Percentiles rank a stretch among this genome's conserved stretches.
These are phyloP conservation scores for Ganoderma lucidum DNA, from an alignment of 1,284 basidiomycete species.

Conservation along the genomic window DNA sequence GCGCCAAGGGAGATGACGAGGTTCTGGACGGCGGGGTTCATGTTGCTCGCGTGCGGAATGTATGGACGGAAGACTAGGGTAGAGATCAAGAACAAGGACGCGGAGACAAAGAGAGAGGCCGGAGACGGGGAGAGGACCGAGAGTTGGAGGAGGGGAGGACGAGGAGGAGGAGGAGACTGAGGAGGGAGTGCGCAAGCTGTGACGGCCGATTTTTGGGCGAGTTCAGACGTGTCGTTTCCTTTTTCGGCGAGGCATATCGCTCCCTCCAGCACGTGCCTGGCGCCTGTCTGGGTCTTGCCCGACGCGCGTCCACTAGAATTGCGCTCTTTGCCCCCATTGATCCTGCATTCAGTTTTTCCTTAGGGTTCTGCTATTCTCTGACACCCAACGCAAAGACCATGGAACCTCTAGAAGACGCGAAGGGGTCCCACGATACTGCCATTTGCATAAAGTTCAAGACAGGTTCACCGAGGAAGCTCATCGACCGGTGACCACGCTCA, in stretches of 20 bases:
- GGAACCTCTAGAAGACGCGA: too few species aligned
- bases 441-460: too few species aligned
- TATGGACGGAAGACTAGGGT: neutral
- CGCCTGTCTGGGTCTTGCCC: neutral
- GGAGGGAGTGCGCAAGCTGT: slow-evolving; percentile 7
- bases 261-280: slow-evolving; percentile 24
- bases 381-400: too few species aligned
- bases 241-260: slow-evolving; percentile 13
- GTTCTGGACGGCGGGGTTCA: slow-evolving; percentile 62
- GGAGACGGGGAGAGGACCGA: slow-evolving; percentile 14
- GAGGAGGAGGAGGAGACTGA: slow-evolving; percentile 18
- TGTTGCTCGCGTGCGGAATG: slow-evolving; percentile 26
- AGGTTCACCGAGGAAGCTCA: too few species aligned
- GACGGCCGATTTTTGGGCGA: slow-evolving; percentile 21
- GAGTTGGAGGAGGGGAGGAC: slow-evolving; percentile 6
- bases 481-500: neutral
- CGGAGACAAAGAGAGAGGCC: slow-evolving; percentile 3
- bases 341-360: neutral
- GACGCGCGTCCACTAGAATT: neutral
- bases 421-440: too few species aligned
- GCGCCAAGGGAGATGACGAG: slow-evolving; percentile 88
- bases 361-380: too few species aligned
- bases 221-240: slow-evolving; percentile 32
- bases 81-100: slow-evolving; percentile 4
- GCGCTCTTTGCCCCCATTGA: neutral